These are phyloP conservation scores for Rosellinia necatrix DNA, from an alignment of 2,329 filamentous ascomycete species.

Conservation along the genomic window DNA sequence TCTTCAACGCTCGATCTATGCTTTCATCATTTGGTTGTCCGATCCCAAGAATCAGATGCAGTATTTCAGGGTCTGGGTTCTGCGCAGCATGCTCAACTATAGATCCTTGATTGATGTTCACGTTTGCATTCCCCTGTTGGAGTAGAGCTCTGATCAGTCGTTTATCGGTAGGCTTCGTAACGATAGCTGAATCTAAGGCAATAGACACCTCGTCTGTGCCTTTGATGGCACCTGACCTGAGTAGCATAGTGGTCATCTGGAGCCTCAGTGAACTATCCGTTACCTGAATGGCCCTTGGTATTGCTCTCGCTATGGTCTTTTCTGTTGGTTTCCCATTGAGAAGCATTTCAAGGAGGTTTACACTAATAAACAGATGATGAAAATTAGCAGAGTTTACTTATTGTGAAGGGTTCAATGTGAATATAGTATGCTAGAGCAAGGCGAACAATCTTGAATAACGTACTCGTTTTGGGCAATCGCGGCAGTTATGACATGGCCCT, in stretches of 20 bases:
- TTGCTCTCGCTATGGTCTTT: conserved; percentile 51
- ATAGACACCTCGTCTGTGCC: conserved; percentile 49
- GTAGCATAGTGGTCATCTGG: conserved; percentile 53
- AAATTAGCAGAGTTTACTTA: too few relatives aligned
- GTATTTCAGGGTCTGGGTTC: conserved; percentile 54
- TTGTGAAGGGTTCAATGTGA: not conserved
- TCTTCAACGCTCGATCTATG: conserved; percentile 49
- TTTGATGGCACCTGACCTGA: conserved; percentile 51
- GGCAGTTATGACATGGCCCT: conserved; percentile 53
- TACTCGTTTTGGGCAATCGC: conserved; percentile 55
- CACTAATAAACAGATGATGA: conserved; percentile 1
- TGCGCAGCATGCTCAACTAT: conserved; percentile 45
- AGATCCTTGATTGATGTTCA: conserved; percentile 54
- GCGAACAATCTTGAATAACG: not conserved
- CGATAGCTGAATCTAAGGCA: conserved; percentile 50
- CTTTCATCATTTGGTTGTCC: conserved; percentile 52
- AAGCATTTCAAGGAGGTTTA: conserved; percentile 50
- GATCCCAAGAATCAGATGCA: conserved; percentile 52
- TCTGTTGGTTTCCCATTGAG: conserved; percentile 52
- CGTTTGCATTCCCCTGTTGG: conserved; percentile 56
- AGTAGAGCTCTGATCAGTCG: conserved; percentile 54
- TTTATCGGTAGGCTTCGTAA: conserved; percentile 54
- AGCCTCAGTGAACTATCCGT: conserved; percentile 49
- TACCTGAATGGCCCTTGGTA: conserved; percentile 54
- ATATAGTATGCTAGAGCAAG: not conserved